phyloP scores from a whole-genome alignment of 768 basidiomycete species.

The Gloeophyllum trabeum region DNA sequence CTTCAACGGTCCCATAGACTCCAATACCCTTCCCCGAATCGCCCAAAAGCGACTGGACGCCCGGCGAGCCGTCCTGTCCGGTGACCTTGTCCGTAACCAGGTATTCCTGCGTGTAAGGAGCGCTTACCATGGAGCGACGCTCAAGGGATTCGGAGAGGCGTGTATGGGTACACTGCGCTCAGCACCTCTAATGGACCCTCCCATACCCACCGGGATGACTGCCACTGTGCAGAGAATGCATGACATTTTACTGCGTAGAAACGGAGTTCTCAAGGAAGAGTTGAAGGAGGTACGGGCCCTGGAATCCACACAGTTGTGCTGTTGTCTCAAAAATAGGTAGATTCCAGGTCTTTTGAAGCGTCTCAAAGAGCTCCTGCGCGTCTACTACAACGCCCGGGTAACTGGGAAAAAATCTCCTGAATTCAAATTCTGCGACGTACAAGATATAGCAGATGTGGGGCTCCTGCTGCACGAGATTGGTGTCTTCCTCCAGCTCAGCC shows the following conservation, averaged over 20 bases:
- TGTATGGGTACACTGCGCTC: too few species aligned
- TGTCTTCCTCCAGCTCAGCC: conserved; percentile 14
- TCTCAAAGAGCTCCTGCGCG: conserved; percentile 14
- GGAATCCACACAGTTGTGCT: background rate
- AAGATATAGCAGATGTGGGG: conserved; percentile 13
- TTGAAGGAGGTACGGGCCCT: conserved; percentile 5
- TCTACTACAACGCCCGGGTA: conserved; percentile 14
- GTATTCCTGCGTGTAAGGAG: too few species aligned
- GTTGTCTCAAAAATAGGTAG: background rate
- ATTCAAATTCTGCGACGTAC: conserved; percentile 16
- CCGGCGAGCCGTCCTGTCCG: too few species aligned
- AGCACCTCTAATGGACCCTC: conserved; percentile 11
- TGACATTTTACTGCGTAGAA: conserved; percentile 7
- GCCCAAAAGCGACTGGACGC: too few species aligned
- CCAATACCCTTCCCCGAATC: too few species aligned
- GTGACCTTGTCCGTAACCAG: too few species aligned
- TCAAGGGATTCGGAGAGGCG: too few species aligned
- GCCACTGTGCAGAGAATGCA: conserved; percentile 8
- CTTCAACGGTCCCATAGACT: too few species aligned
- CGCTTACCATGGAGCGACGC: too few species aligned
- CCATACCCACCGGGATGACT: conserved; percentile 14
- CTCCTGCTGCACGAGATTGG: conserved; percentile 16
- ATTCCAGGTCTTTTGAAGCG: conserved; percentile 11
- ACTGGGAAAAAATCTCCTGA: conserved; percentile 8
- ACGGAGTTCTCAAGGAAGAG: conserved; percentile 6